phyloP scores from a whole-genome alignment of 1,284 basidiomycete genomes.

The Puccinia sorghi region DNA sequence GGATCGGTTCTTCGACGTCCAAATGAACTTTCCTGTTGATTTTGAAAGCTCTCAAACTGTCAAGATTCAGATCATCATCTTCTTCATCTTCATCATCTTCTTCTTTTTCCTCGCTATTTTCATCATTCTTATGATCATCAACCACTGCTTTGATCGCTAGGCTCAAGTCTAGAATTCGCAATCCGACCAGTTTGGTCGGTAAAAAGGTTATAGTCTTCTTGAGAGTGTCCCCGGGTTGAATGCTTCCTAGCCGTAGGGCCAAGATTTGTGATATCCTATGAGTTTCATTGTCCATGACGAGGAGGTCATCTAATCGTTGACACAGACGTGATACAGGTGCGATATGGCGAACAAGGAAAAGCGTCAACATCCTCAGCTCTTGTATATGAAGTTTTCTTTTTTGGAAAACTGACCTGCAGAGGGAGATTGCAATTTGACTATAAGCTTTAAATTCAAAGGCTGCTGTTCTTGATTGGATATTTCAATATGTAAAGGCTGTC shows the following conservation, averaged over 20 bases:
- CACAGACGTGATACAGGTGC: neutral
- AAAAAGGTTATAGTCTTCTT: neutral
- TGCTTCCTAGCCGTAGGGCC: neutral
- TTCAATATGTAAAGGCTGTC: neutral
- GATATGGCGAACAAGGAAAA: neutral
- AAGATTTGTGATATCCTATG: neutral
- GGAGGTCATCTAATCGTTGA: neutral
- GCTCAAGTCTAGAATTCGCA: conserved; percentile 3
- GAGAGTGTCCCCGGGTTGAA: neutral
- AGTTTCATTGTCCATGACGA: conserved; percentile 4
- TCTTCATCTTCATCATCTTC: neutral
- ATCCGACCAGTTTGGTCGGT: neutral
- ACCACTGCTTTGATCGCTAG: neutral
- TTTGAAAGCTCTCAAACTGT: neutral
- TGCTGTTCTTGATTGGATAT: conserved; percentile 14
- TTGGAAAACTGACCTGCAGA: conserved; percentile 12
- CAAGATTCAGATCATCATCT: conserved; percentile 3
- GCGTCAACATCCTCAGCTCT: neutral
- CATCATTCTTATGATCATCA: neutral
- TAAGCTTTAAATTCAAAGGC: conserved; percentile 13
- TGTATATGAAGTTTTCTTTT: neutral
- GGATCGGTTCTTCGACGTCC: conserved; percentile 11
- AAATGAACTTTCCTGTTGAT: neutral
- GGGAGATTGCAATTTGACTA: conserved; percentile 31
- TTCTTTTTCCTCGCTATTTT: conserved; percentile 3